Conservation (phyloP, 208 protist species). For the Herpetomonas tarakana region DNA sequence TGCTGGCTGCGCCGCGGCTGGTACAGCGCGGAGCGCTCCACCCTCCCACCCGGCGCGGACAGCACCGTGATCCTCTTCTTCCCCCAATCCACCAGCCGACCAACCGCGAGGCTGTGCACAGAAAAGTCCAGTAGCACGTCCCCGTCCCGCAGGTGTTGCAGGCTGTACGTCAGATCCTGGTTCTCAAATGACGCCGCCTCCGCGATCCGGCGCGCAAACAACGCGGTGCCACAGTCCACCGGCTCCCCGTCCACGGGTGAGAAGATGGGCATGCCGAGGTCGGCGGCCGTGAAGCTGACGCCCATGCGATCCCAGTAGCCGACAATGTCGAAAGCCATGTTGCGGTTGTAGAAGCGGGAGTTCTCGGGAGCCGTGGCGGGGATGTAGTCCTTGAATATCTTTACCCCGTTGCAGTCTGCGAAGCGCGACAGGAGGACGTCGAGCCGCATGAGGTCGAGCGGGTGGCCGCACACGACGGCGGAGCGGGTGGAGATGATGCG, state of each 20-base stretch:
- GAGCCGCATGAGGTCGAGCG: conserved; percentile 63
- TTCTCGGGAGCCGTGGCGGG: conserved; percentile 53
- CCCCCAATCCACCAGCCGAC: conserved; percentile 60
- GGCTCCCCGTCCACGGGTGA: conserved; percentile 66
- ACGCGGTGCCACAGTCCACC: conserved; percentile 24
- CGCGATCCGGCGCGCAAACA: conserved; percentile 44
- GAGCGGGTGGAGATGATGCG: conserved; percentile 67
- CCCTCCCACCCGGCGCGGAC: conserved; percentile 35
- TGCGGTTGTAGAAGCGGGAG: conserved; percentile 58
- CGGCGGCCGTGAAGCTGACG: conserved; percentile 35
- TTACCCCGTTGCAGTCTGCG: conserved; percentile 52
- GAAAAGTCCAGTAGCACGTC: conserved; percentile 73
- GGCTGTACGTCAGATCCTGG: conserved; percentile 68
- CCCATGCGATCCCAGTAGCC: conserved; percentile 43
- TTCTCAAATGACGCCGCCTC: conserved; percentile 45
- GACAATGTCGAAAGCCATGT: conserved; percentile 48
- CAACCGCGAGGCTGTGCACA: conserved; percentile 35
- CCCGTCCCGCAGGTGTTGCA: conserved; percentile 54
- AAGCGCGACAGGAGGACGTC: conserved; percentile 56
- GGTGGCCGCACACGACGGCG: conserved; percentile 71
- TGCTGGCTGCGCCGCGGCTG: conserved; percentile 49
- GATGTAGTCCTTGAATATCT: conserved; percentile 74
- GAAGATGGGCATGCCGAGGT: conserved; percentile 51
- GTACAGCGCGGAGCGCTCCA: conserved; percentile 35
- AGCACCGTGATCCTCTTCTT: conserved; percentile 51